A percentile compares a stretch with the other conserved stretches of the same genome.
Conservation (phyloP, 345 rosid species). For the Eucalyptus sp. region DNA sequence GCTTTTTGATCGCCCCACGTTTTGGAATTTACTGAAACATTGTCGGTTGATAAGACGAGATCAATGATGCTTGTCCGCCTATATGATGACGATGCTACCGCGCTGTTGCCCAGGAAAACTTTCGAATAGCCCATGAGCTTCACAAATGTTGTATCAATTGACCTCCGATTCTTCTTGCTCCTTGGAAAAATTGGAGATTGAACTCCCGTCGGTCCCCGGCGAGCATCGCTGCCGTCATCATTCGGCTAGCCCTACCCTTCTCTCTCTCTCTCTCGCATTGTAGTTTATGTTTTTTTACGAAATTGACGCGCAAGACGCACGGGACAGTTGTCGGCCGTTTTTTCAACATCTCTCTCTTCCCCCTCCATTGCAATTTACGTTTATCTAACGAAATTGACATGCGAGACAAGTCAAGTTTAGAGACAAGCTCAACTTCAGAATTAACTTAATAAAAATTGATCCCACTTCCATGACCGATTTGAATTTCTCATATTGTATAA, state of each 20-base stretch:
- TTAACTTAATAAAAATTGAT: not conserved
- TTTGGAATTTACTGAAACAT: not conserved
- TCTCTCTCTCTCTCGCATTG: not conserved
- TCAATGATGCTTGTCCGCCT: not conserved
- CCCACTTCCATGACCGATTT: not conserved
- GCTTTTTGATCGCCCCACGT: not conserved
- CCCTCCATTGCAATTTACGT: not conserved
- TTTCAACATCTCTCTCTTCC: not conserved
- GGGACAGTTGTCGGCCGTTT: not conserved
- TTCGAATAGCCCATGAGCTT: not conserved
- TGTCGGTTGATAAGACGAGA: not conserved
- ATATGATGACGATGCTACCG: not conserved
- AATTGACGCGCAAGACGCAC: not conserved
- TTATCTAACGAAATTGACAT: not conserved
- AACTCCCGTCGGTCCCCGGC: not conserved
- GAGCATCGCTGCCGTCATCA: not conserved
- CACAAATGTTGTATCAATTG: not conserved
- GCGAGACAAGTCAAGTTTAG: not conserved
- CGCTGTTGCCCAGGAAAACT: not conserved
- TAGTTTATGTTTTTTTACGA: not conserved
- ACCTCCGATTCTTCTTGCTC: not conserved
- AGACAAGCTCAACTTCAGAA: not conserved
- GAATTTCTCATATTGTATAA: not conserved
- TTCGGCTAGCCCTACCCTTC: not conserved
- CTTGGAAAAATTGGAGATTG: not conserved